phyloP scores from a whole-genome alignment of 192 early-diverging fungal genomes.

The Podila verticillata region DNA sequence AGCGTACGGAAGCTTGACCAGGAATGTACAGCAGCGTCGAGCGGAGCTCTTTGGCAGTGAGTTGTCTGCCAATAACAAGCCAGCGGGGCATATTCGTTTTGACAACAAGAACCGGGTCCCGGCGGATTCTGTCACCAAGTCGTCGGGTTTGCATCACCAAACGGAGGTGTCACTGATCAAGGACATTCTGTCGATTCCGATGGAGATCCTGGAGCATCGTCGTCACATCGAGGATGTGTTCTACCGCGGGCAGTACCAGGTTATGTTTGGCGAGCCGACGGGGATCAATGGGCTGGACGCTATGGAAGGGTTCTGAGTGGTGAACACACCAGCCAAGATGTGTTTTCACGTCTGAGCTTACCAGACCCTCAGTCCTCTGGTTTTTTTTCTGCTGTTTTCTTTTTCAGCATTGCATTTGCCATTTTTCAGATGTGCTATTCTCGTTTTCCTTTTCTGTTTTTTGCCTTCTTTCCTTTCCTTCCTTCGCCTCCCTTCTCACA shows the following conservation, averaged over 20 bases:
- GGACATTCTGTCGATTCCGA: slow-evolving; percentile 17
- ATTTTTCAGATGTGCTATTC: too few relatives aligned
- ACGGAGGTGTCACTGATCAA: slow-evolving; percentile 29
- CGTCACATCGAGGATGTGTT: slow-evolving; percentile 22
- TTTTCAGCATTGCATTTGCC: too few relatives aligned
- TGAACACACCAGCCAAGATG: neutral
- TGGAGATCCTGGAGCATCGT: slow-evolving; percentile 6
- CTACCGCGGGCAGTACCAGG: slow-evolving; percentile 2
- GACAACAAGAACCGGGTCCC: slow-evolving; percentile 37
- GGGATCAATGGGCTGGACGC: slow-evolving; percentile 11
- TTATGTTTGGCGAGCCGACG: slow-evolving; percentile 12
- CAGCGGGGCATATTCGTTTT: slow-evolving; percentile 16
- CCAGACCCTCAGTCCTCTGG: too few relatives aligned
- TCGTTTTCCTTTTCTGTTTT: too few relatives aligned
- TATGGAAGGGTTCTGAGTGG: neutral
- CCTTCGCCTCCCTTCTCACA: too few relatives aligned
- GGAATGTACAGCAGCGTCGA: slow-evolving; percentile 4
- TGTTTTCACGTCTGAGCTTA: too few relatives aligned
- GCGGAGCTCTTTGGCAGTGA: slow-evolving; percentile 15
- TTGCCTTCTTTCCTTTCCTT: too few relatives aligned
- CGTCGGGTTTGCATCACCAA: slow-evolving; percentile 20
- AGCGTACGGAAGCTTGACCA: slow-evolving; percentile 21
- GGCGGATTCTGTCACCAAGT: slow-evolving; percentile 28
- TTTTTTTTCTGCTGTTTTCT: too few relatives aligned
- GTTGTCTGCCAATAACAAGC: neutral